Base-by-base conservation (phyloP, 2,329 filamentous ascomycete species). In the Parascedosporium putredinis region DNA sequence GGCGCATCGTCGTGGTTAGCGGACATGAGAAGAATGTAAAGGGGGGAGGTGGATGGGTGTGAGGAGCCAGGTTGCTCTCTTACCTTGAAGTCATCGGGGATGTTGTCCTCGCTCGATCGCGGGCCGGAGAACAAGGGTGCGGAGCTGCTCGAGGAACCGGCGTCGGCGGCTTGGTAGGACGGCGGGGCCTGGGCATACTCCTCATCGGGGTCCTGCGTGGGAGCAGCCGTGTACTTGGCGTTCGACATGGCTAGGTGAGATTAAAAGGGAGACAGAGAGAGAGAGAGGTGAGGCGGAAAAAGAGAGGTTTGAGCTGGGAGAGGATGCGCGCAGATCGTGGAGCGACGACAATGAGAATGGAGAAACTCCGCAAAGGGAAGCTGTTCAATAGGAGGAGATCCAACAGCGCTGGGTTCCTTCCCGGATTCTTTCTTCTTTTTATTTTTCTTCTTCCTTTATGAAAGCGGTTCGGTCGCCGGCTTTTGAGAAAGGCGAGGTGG, bases 71-170 rank as follows among this genome's bases (percentile, higher is more conserved):
- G n/a, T n/a, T n/a, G n/a, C n/a, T n/a, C n/a, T 12, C 57, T 3
- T 58, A 87, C 84, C 78, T 96, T 97, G 81, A 97, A 97, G 68
- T 97, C 91, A 71, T 97, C 91, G 1, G 91, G 91, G 42, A 97
- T 65, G 62, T 96, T 94, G 69, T 96, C 91, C 62, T 90, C 81
- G 67, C 90, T 90, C 63, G 75, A 78, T 59, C 90, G 81, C 42
- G 76, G 79, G 45, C 81, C 84, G 54, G 76, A 76, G 51, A 86
- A 78, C 36, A 86, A 74, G 20, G 77, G 70, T 10, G 69, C 68
- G 59, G 74, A 73, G 53, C 75, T 67, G 23, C 78, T 72, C 33
- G 80, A 75, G n/a, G n/a, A n/a, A 53, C 79, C 76, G 49, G 60
- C 61, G 46, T 61, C 61, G 42, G 59, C 62, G 48, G 69, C 62